phyloP scores from a whole-genome alignment of 2,329 filamentous ascomycete species.

The Exophiala calicioides region DNA sequence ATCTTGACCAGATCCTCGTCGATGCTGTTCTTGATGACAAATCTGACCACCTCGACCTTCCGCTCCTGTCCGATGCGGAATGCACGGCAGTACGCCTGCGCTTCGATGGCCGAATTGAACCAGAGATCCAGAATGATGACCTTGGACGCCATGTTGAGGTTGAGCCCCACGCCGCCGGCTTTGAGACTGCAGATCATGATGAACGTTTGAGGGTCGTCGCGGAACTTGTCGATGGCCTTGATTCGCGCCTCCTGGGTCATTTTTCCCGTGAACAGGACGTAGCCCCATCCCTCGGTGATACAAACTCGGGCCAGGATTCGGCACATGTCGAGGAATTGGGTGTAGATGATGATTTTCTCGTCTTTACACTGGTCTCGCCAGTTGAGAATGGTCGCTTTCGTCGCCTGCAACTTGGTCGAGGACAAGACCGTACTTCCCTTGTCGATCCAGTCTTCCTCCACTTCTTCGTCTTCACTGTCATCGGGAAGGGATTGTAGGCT shows the following conservation, averaged over 20 bases:
- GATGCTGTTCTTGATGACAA: conserved; percentile 58
- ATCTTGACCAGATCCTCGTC: conserved; percentile 59
- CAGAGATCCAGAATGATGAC: conserved; percentile 59
- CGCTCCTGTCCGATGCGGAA: conserved; percentile 60
- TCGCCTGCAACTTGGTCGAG: conserved; percentile 38
- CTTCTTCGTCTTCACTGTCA: conserved; percentile 12
- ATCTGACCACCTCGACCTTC: conserved; percentile 59
- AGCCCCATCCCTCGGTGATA: conserved; percentile 50
- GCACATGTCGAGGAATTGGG: conserved; percentile 59
- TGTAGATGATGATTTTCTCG: conserved; percentile 62
- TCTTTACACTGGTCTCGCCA: conserved; percentile 43
- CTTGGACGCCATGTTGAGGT: conserved; percentile 62
- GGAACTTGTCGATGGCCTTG: conserved; percentile 51
- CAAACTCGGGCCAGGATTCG: conserved; percentile 55
- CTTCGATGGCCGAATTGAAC: conserved; percentile 64
- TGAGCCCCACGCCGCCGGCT: conserved; percentile 60
- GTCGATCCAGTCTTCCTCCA: conserved; percentile 27
- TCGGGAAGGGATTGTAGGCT: background rate
- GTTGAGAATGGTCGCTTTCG: conserved; percentile 41
- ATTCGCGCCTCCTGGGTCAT: conserved; percentile 49
- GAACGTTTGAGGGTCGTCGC: conserved; percentile 38
- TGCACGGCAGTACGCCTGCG: conserved; percentile 57
- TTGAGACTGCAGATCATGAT: conserved; percentile 60
- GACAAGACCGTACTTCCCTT: conserved; percentile 31
- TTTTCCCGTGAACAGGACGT: conserved; percentile 51